phyloP scores from a whole-genome alignment of 352 stramenopile genomes.

The Globisporangium cystogenes region DNA sequence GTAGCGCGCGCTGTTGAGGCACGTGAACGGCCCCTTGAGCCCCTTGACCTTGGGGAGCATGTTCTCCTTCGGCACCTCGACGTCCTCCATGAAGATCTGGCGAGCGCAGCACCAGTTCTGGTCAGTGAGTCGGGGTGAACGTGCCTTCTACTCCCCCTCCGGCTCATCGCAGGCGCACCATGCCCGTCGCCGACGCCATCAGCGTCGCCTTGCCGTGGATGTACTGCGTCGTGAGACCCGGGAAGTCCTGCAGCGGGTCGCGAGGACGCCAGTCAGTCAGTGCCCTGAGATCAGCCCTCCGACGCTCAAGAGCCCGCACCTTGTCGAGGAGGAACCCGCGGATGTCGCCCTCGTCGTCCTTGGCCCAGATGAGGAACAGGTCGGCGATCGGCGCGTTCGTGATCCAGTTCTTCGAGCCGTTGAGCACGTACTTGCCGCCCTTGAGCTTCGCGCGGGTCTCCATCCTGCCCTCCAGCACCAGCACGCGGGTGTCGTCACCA shows the following conservation, averaged over 20 bases:
- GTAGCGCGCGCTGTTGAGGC: constrained; percentile 96
- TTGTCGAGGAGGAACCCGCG: constrained; percentile 95
- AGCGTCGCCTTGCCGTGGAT: constrained; percentile 97
- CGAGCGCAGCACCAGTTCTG: too few species aligned
- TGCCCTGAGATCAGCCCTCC: too few species aligned
- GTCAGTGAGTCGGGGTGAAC: too few species aligned
- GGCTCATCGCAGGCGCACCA: constrained; percentile 45
- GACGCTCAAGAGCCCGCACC: constrained; percentile 26
- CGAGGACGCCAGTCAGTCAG: neutral
- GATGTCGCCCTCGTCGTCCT: constrained; percentile 93
- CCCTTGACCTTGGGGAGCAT: constrained; percentile 90
- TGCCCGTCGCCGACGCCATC: constrained; percentile 93
- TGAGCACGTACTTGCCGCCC: constrained; percentile 93
- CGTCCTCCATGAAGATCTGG: constrained; percentile 97
- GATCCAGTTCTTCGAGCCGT: constrained; percentile 95
- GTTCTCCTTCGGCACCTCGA: constrained; percentile 92
- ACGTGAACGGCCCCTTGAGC: constrained; percentile 95
- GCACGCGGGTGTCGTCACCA: neutral
- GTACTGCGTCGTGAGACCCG: constrained; percentile 90
- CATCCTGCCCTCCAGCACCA: constrained; percentile 80
- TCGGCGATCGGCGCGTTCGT: constrained; percentile 98
- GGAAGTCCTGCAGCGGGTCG: constrained; percentile 51
- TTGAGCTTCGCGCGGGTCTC: constrained; percentile 89
- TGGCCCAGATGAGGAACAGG: constrained; percentile 97
- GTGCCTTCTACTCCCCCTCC: too few species aligned